phyloP scores from a whole-genome alignment of 345 rosid species.

The Populus ilicifolia region DNA sequence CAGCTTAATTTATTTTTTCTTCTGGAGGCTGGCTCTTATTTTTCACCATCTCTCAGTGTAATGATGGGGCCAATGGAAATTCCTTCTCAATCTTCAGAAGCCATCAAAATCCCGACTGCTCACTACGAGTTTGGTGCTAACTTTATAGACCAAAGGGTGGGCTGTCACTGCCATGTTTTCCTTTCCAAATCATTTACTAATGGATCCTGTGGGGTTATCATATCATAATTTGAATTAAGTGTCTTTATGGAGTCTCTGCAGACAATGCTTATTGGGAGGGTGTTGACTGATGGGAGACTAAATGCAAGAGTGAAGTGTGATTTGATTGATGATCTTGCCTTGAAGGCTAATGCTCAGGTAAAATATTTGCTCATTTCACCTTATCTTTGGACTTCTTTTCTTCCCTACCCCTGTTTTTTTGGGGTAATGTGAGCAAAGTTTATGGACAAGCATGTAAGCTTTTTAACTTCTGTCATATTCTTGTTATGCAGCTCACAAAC shows the following conservation, averaged over 20 bases:
- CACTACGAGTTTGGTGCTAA: conserved; percentile 95
- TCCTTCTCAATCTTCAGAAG: conserved; percentile 85
- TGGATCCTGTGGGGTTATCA: background rate
- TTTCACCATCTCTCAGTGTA: conserved; percentile 45
- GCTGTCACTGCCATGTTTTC: background rate
- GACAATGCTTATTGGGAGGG: conserved; percentile 93
- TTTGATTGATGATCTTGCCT: conserved; percentile 61
- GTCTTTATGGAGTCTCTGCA: conserved; percentile 11
- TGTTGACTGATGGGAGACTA: conserved; percentile 84
- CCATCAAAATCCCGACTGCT: conserved; percentile 81
- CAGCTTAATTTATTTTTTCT: background rate
- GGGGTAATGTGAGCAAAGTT: background rate
- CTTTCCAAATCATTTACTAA: background rate
- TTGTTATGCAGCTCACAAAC: conserved; percentile 55
- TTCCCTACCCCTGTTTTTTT: background rate
- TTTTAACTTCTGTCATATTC: conserved; percentile 18
- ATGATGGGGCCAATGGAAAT: conserved; percentile 86
- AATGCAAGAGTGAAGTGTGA: conserved; percentile 88
- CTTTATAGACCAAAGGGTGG: conserved; percentile 71
- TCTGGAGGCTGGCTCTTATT: conserved; percentile 3
- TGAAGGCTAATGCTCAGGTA: conserved; percentile 93
- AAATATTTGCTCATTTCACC: conserved; percentile 3
- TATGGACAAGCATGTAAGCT: background rate
- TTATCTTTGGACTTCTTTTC: conserved; percentile 5
- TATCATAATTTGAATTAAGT: background rate